phyloP scores from a whole-genome alignment of 352 stramenopile species.

The Pythium insidiosum region DNA sequence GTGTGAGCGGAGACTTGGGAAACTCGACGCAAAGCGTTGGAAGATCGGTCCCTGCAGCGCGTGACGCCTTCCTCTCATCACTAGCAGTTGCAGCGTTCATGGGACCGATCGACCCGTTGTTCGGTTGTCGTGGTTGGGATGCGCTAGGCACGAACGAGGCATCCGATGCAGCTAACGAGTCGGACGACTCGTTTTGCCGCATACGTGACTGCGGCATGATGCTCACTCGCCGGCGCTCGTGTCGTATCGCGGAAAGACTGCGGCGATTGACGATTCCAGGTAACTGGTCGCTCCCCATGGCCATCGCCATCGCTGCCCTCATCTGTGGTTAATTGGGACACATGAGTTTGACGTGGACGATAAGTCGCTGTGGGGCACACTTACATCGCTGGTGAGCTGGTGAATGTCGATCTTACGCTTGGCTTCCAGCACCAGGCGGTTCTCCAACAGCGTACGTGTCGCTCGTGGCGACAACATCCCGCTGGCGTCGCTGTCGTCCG shows the following conservation, averaged over 20 bases:
- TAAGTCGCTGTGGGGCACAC: too few species aligned
- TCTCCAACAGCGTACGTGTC: slow-evolving; percentile 38
- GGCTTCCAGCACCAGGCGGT: slow-evolving; percentile 48
- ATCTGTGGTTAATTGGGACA: slow-evolving; percentile 11
- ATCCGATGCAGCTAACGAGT: too few species aligned
- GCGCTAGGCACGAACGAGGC: too few species aligned
- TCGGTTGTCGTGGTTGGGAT: too few species aligned
- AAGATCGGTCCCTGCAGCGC: background rate
- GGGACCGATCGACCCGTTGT: too few species aligned
- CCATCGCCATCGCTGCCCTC: slow-evolving; percentile 15
- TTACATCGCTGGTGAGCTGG: slow-evolving; percentile 35
- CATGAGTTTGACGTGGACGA: too few species aligned
- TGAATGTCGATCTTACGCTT: slow-evolving; percentile 43
- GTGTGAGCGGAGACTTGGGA: slow-evolving; percentile 11
- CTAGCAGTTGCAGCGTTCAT: too few species aligned
- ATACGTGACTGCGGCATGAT: too few species aligned
- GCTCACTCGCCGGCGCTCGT: too few species aligned
- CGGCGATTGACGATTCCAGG: background rate
- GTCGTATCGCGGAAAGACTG: too few species aligned
- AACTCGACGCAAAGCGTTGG: slow-evolving; percentile 12
- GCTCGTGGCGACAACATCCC: slow-evolving; percentile 36
- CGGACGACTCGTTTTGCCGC: background rate
- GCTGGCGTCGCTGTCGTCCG: slow-evolving; percentile 26
- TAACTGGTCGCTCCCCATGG: background rate
- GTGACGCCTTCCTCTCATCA: too few species aligned